phyloP scores from a whole-genome alignment of 805 yeast species.

The Candida odintsovae region DNA sequence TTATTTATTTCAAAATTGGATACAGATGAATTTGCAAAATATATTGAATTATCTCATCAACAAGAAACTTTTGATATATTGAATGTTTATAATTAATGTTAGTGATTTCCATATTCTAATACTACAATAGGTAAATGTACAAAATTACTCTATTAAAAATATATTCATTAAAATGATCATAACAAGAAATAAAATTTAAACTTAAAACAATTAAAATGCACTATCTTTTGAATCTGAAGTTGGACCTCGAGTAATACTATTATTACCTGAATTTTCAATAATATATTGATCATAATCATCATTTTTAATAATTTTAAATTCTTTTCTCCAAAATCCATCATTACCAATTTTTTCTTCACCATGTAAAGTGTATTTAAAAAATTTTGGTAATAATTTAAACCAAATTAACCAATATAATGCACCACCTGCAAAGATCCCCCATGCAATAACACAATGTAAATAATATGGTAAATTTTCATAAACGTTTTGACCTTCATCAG shows the following conservation, averaged over 20 bases:
- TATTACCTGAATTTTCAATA: slow-evolving; percentile 5
- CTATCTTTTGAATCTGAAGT: neutral
- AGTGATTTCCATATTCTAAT: no score
- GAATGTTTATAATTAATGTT: slow-evolving; percentile 3
- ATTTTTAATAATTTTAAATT: slow-evolving; percentile 37
- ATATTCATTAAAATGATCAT: neutral
- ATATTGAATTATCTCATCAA: neutral
- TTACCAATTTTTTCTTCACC: slow-evolving; percentile 51
- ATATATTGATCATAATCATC: slow-evolving; percentile 18
- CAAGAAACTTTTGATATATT: slow-evolving; percentile 4
- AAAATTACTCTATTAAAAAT: no score
- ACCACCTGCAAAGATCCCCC: slow-evolving; percentile 68
- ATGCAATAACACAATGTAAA: slow-evolving; percentile 75
- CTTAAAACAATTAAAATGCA: neutral
- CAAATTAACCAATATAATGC: slow-evolving; percentile 62
- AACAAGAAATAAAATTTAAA: neutral
- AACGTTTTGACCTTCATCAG: slow-evolving; percentile 57
- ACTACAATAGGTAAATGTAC: no score
- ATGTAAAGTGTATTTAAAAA: slow-evolving; percentile 46
- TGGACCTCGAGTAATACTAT: neutral
- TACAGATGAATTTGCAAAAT: neutral
- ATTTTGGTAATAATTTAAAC: slow-evolving; percentile 51
- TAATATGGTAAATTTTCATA: slow-evolving; percentile 70
- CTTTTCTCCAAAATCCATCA: slow-evolving; percentile 71
- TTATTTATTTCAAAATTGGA: slow-evolving; percentile 4